Base-by-base conservation (phyloP, 108 stramenopile genomes). In the Skeletonema menzelii region DNA sequence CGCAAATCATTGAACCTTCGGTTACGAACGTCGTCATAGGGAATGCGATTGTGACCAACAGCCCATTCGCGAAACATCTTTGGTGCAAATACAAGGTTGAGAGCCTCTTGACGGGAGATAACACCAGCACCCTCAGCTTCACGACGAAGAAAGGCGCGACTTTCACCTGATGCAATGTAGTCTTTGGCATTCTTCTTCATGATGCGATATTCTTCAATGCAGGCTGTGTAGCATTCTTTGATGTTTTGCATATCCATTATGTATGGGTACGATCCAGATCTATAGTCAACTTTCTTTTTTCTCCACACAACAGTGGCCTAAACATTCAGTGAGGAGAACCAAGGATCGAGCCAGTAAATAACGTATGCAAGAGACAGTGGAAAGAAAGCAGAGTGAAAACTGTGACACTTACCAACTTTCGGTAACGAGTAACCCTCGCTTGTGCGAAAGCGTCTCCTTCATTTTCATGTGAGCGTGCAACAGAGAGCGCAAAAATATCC, bases 121-220 rank as follows among this genome's bases (percentile, higher is more conserved):
- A 63, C 35, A 1, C 53, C 78, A n/a, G 20, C 38, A n/a, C 66
- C 65, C 44, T 65, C 61, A 14, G 40, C 56, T 56, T 79, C 78
- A 13, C 71, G 66, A 20, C 67, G 71, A 13, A 79, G 56, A 44
- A 72, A 79, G 14, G 34, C 61, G 13, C 34, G 44, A 13, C 67
- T 68, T 55, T 71, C 65, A 8, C 63, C 55, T 0, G 63, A 34
- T 12, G 40, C 55, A 13, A 80, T 58, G 22, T 80, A 80, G 37
- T 80, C 80, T 30, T 40, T 63, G 55, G 69, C 80, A 68, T 80
- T 80, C 38, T 38, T 70, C 35, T 80, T 80, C 67, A 76, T 65
- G 14, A 35, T 70, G 26, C 59, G 62, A 42, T 76, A 80, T 62
- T 61, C 58, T 59, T 28, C 34, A 27, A 63, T 30, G 22, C 28